Conservation (phyloP, 352 stramenopile genomes). For the Phytophthora agathidicida region DNA sequence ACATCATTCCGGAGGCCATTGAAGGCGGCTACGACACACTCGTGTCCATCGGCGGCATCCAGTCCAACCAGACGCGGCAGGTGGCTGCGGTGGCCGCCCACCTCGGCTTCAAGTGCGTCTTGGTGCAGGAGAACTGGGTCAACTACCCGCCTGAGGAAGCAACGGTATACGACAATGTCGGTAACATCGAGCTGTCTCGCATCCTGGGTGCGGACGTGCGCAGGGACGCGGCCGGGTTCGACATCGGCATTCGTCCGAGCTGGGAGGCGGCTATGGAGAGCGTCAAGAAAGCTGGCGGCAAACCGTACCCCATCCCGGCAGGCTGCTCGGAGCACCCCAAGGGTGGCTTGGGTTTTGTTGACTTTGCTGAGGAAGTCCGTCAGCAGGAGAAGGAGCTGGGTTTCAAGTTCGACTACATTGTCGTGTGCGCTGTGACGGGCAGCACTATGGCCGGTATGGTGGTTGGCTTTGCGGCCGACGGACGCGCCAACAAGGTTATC, state of each 20-base stretch:
- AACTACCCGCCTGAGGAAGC: slow-evolving; percentile 38
- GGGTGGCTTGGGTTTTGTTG: slow-evolving; percentile 38
- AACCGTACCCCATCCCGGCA: slow-evolving; percentile 41
- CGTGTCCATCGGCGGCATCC: slow-evolving; percentile 43
- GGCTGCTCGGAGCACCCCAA: slow-evolving; percentile 44
- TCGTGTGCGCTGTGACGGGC: slow-evolving; percentile 43
- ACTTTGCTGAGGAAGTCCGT: slow-evolving; percentile 42
- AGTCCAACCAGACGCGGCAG: slow-evolving; percentile 45
- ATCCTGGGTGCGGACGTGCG: slow-evolving; percentile 43
- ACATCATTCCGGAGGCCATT: slow-evolving; percentile 44
- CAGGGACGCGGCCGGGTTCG: slow-evolving; percentile 30
- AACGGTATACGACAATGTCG: slow-evolving; percentile 37
- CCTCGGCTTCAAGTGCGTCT: slow-evolving; percentile 43
- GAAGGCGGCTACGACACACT: slow-evolving; percentile 43
- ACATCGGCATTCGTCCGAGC: slow-evolving; percentile 44
- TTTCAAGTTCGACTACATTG: slow-evolving; percentile 45
- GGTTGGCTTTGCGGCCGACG: slow-evolving; percentile 38
- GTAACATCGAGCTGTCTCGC: slow-evolving; percentile 42
- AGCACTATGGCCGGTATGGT: slow-evolving; percentile 49
- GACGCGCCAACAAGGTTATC: slow-evolving; percentile 44
- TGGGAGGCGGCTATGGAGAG: slow-evolving; percentile 40
- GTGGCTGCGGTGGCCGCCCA: slow-evolving; percentile 38
- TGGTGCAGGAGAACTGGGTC: slow-evolving; percentile 48
- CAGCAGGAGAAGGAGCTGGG: slow-evolving; percentile 41
- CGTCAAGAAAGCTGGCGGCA: slow-evolving; percentile 42